phyloP scores from a whole-genome alignment of 2,329 filamentous ascomycete genomes.

The Beauveria asiatica region DNA sequence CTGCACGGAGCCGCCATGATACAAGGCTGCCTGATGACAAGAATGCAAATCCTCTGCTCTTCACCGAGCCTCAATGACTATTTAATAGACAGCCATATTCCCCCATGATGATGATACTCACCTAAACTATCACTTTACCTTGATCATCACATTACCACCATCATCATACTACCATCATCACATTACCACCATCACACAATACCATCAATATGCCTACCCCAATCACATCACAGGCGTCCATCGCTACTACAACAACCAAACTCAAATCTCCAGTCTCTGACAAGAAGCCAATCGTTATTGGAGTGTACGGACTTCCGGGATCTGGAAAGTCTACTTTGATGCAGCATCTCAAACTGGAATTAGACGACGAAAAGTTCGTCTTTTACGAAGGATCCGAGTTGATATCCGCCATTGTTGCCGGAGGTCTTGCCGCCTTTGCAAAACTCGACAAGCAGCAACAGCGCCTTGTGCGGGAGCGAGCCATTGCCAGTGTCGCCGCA shows the following conservation, averaged over 20 bases:
- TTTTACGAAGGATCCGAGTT: constrained; percentile 46
- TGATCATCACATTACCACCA: background rate
- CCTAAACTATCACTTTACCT: background rate
- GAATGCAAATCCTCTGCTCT: background rate
- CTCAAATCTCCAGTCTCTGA: background rate
- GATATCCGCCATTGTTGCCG: constrained; percentile 33
- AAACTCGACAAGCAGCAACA: constrained; percentile 28
- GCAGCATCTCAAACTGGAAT: constrained; percentile 26
- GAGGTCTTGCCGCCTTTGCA: constrained; percentile 41
- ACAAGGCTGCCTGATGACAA: background rate
- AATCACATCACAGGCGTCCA: background rate
- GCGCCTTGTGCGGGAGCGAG: constrained; percentile 28
- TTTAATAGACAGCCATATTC: background rate
- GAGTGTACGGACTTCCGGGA: constrained; percentile 46
- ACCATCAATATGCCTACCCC: background rate
- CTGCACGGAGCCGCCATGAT: background rate
- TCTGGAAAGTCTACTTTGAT: constrained; percentile 44
- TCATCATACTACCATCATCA: background rate
- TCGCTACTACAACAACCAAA: background rate
- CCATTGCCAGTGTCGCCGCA: constrained; percentile 36
- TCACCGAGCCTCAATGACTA: background rate
- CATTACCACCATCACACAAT: background rate
- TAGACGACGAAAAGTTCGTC: constrained; percentile 27
- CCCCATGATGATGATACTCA: too few species aligned
- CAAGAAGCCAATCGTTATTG: constrained; percentile 34